Evolutionary conservation across 2,329 filamentous ascomycete genomes (phyloP).

Genomic region (Botrytis hyacinthi): DNA sequence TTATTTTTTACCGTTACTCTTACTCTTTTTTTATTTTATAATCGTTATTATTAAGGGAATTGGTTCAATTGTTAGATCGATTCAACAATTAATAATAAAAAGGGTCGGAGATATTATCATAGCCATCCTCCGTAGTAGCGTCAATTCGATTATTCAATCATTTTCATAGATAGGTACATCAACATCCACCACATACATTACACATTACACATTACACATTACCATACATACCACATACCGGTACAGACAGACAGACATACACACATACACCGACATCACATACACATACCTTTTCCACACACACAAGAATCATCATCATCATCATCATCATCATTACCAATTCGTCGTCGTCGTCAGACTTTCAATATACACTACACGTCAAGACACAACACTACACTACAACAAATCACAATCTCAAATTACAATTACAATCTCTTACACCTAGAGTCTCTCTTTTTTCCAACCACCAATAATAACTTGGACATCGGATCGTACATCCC

Average conservation of each 20-base stretch:
- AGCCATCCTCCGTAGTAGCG: neutral
- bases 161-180: constrained; percentile 1
- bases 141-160: constrained; percentile 5
- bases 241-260: neutral
- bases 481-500: neutral
- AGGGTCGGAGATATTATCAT: neutral
- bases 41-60: neutral
- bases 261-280: neutral
- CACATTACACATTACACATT: no score
- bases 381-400: neutral
- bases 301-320: neutral
- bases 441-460: neutral
- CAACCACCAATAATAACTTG: neutral
- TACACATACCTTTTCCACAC: neutral
- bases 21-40: neutral
- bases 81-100: neutral
- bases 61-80: neutral
- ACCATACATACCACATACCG: neutral
- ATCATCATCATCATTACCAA: neutral
- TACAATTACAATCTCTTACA: neutral
- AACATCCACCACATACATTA: neutral
- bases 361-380: neutral
- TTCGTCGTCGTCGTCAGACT: neutral
- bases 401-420: neutral
- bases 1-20: neutral